Base-by-base conservation (phyloP, 495 filamentous ascomycete species). In the Aspergillus coremiiformis region DNA sequence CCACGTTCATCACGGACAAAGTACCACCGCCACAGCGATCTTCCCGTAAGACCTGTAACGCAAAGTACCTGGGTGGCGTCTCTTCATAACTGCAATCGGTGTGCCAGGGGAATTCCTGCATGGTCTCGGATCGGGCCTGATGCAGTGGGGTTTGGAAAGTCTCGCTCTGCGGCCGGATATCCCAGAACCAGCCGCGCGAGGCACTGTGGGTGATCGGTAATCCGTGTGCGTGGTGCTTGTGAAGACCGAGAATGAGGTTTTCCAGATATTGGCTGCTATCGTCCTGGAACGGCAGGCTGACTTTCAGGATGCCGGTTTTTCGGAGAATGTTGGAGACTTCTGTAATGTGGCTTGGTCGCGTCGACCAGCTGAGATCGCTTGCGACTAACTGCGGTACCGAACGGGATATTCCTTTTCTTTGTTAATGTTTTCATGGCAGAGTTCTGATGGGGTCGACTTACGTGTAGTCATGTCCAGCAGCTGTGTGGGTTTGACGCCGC, bases 61-160 rank as follows among this genome's bases (percentile, higher is more conserved):
- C 69, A 57, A 75, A 72, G 44, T 56, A 75, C 29, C 54, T 54
- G 5, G 69, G 69, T 3, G 69, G 69, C 4, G 19, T 6, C 0
- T 44, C 26, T 33, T 74, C 72, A 39, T 69, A 75, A 32, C 70
- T 69, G 30, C 69, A 68, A 44, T 74, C 71, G 20, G 69, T 70
- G 50, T 75, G 72, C 73, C 73, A 74, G n/a, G 60, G 54, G 42
- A 76, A 72, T 9, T 51, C 44, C 14, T 54, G 6, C 42, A 55
- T 61, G 5, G 69, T 72, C 47, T 72, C 66, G 3, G 70, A 74
- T 27, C 69, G 55, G 3, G 69, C 69, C 39, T 60, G 56, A 21
- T 63, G 55, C 0, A 20, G 11, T 8, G 51, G 39, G 20, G 43
- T 59, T 41, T 60, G 55, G 26, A 59, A 57, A 2, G 4, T 46